These are phyloP conservation scores for Talaromyces verruculosus DNA, from an alignment of 2,329 filamentous ascomycete genomes.

Conservation along the genomic window DNA sequence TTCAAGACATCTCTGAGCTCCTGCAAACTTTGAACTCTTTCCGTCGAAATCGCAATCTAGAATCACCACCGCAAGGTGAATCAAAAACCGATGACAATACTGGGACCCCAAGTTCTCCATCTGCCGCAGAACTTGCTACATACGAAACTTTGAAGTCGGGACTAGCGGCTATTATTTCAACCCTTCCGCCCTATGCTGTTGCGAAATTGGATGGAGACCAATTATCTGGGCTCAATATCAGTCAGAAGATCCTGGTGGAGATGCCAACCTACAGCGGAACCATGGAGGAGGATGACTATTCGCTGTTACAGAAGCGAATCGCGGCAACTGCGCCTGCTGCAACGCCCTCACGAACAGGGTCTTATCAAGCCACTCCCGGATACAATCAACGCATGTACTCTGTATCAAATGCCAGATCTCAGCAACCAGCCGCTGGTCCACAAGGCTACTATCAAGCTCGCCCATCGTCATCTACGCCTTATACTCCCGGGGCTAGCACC, in stretches of 20 bases:
- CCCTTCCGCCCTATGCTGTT: conserved; percentile 79
- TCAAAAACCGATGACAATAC: conserved; percentile 10
- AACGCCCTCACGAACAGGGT: conserved; percentile 34
- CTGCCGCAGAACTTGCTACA: conserved; percentile 55
- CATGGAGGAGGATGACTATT: conserved; percentile 78
- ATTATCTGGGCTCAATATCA: conserved; percentile 78
- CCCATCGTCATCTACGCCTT: conserved; percentile 34
- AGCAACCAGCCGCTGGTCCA: conserved; percentile 34
- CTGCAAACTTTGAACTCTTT: conserved; percentile 63
- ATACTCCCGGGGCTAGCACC: conserved; percentile 29
- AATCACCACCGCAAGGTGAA: conserved; percentile 24
- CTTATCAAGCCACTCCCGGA: conserved; percentile 33
- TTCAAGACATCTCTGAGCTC: conserved; percentile 60
- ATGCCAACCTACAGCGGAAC: conserved; percentile 72
- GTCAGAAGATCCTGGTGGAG: conserved; percentile 72
- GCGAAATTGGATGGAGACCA: conserved; percentile 84
- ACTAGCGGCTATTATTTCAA: conserved; percentile 69
- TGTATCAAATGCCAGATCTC: conserved; percentile 26
- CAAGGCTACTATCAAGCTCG: conserved; percentile 25
- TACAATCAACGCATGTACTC: conserved; percentile 39
- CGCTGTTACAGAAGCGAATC: conserved; percentile 49
- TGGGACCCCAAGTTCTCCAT: conserved; percentile 46
- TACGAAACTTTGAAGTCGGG: conserved; percentile 77
- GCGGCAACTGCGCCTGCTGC: conserved; percentile 34
- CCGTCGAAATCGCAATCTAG: conserved; percentile 59